Base-by-base conservation (phyloP, 805 yeast genomes). In the Wickerhamomyces rabaulensis region DNA sequence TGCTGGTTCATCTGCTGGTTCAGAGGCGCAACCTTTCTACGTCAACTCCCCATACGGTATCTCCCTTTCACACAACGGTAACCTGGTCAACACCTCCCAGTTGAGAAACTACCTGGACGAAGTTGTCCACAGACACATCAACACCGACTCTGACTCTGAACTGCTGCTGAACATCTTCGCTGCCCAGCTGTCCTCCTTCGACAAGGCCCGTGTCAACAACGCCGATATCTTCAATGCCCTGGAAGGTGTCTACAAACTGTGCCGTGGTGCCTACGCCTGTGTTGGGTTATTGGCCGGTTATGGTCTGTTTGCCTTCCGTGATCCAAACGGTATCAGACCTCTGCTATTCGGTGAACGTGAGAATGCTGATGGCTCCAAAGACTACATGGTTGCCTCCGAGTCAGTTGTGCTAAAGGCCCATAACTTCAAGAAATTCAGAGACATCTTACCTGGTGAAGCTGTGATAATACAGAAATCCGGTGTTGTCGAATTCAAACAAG, bases 21-120 rank as follows among this genome's bases (percentile, higher is more conserved):
- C 95, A 48, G 99, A 94, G 70, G 99, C 99, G 4, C 99, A 94
- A 71, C 99, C 99, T 6, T 94, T 94, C 63, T 94, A 94, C 62
- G 99, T 94, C 53, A 94, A 94, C 71, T 82, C 96, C 39, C 99
- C 99, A 2, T 94, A 90, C 61, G 99, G 99, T 48, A 84, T 94
- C 51, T 79, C 87, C 40, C 64, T 94, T 63, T 80, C 92, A 45
- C 99, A 94, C 67, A 92, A 94, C 65, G 99, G 99, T 61, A 94
- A 94, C 67, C 75, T 94, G 59, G 96, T 92, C 51, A 94, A 94
- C 67, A 87, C 94, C 6, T 78, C 73, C 13, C 86, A 86, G 48
- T 75, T 94, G 58, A 78, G 82, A 58, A 73, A 79, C 56, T 86
- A 86, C 63, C 76, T 94, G 71, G 99, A 94, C 65, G 95, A 89